These are phyloP conservation scores for Sugiyamaella americana DNA, from an alignment of 805 yeast genomes.

Conservation along the genomic window DNA sequence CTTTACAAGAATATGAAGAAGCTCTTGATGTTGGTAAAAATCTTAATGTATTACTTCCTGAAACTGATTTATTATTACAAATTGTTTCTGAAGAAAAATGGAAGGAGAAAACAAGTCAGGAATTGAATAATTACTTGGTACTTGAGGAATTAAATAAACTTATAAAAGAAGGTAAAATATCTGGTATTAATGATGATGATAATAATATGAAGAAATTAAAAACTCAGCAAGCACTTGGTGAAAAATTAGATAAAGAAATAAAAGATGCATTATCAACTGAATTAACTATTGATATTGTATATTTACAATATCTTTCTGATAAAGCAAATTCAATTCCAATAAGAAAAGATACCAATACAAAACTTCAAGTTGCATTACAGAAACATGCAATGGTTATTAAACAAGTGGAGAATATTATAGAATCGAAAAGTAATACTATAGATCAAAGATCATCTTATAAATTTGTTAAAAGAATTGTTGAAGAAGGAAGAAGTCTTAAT, in stretches of 20 bases:
- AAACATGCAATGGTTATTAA: conserved; percentile 16
- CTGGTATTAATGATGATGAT: conserved; percentile 25
- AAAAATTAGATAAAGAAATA: conserved; percentile 24
- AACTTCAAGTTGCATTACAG: conserved; percentile 18
- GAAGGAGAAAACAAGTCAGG: conserved; percentile 30
- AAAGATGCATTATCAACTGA: conserved; percentile 15
- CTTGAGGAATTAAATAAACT: conserved; percentile 23
- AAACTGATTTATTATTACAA: conserved; percentile 38
- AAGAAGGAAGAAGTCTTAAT: conserved; percentile 20
- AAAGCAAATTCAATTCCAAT: conserved; percentile 12
- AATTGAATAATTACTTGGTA: conserved; percentile 17
- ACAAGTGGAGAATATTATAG: conserved; percentile 13
- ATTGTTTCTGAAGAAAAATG: conserved; percentile 37
- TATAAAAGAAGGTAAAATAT: conserved; percentile 25
- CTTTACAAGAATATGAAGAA: conserved; percentile 41
- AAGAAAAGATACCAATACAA: conserved; percentile 14
- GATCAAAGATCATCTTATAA: conserved; percentile 32
- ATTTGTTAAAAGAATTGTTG: conserved; percentile 28
- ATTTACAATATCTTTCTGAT: conserved; percentile 13
- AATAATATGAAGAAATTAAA: conserved; percentile 13
- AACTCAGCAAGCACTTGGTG: conserved; percentile 18
- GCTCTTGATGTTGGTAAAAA: conserved; percentile 53
- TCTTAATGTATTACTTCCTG: conserved; percentile 51
- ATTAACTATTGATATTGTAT: conserved; percentile 4
- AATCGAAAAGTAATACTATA: conserved; percentile 28